These are phyloP conservation scores for Arachis stenosperma DNA, from an alignment of 306 rosid genomes.

Conservation along the genomic window DNA sequence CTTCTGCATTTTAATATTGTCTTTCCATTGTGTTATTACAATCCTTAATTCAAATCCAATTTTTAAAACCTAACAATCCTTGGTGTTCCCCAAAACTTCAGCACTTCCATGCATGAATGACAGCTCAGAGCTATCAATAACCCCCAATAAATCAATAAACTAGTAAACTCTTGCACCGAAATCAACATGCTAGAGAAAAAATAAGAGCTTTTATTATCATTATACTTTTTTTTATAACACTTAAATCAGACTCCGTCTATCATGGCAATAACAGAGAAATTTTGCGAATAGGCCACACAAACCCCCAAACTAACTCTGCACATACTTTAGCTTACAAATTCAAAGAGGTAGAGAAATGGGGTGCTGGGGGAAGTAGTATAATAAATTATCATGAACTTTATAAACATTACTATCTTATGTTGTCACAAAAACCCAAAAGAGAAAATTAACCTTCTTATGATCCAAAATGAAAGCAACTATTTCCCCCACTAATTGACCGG, in stretches of 20 bases:
- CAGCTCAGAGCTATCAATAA: background rate
- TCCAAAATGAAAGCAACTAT: background rate
- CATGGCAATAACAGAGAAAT: background rate
- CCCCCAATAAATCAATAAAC: background rate
- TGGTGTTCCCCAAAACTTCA: background rate
- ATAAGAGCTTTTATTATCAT: slow-evolving; percentile 24
- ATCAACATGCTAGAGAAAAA: background rate
- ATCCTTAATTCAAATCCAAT: background rate
- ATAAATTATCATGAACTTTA: slow-evolving; percentile 13
- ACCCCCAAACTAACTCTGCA: background rate
- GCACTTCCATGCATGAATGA: background rate
- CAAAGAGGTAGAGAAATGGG: slow-evolving; percentile 29
- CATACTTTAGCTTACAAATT: slow-evolving; percentile 35
- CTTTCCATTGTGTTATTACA: background rate
- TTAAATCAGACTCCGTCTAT: background rate
- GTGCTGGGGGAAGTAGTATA: background rate
- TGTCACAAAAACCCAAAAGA: background rate
- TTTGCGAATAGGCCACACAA: too few species aligned
- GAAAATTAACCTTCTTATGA: background rate
- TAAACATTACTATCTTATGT: slow-evolving; percentile 27
- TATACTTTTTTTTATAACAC: background rate
- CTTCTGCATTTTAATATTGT: background rate
- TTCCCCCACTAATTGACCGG: background rate
- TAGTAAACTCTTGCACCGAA: background rate
- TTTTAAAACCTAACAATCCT: background rate